Evolutionary conservation across 805 yeast genomes (phyloP).

Genomic region (Helenozyma baotianmanensis): DNA sequence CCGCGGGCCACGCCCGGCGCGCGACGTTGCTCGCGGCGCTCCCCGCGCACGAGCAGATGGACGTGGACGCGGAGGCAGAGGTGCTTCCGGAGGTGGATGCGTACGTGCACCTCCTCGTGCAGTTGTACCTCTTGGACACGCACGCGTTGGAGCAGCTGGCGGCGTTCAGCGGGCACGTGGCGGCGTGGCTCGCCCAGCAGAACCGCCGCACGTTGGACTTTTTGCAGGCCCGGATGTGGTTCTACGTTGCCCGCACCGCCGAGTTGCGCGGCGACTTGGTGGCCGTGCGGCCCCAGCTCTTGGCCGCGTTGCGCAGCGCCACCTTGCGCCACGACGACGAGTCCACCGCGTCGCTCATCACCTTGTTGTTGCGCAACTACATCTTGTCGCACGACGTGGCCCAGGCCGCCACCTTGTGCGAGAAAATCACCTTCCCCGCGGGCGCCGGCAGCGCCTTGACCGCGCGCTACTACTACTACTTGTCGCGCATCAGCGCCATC

Average conservation of each 20-base stretch:
- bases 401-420: slow-evolving; percentile 84
- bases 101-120: slow-evolving; percentile 73
- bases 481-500: slow-evolving; percentile 86
- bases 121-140: slow-evolving; percentile 67
- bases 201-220: slow-evolving; percentile 83
- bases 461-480: slow-evolving; percentile 86
- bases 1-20: slow-evolving; percentile 43
- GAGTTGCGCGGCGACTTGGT: slow-evolving; percentile 55
- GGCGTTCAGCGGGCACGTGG: slow-evolving; percentile 48
- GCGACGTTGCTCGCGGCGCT: slow-evolving; percentile 26
- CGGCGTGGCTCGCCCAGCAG: slow-evolving; percentile 54
- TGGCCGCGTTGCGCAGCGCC: slow-evolving; percentile 77
- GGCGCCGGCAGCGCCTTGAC: slow-evolving; percentile 81
- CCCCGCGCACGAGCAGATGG: slow-evolving; percentile 12
- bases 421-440: slow-evolving; percentile 84
- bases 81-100: slow-evolving; percentile 76
- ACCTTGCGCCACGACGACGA: slow-evolving; percentile 89
- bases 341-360: slow-evolving; percentile 81
- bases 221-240: slow-evolving; percentile 89
- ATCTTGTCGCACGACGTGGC: slow-evolving; percentile 72
- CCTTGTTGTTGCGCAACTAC: slow-evolving; percentile 80
- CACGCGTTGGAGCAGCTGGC: slow-evolving; percentile 47
- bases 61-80: slow-evolving; percentile 4
- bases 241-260: slow-evolving; percentile 68
- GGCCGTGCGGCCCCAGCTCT: slow-evolving; percentile 63